Evolutionary conservation across 768 basidiomycete species (phyloP).

Genomic region (Leccinum sublutescens): DNA sequence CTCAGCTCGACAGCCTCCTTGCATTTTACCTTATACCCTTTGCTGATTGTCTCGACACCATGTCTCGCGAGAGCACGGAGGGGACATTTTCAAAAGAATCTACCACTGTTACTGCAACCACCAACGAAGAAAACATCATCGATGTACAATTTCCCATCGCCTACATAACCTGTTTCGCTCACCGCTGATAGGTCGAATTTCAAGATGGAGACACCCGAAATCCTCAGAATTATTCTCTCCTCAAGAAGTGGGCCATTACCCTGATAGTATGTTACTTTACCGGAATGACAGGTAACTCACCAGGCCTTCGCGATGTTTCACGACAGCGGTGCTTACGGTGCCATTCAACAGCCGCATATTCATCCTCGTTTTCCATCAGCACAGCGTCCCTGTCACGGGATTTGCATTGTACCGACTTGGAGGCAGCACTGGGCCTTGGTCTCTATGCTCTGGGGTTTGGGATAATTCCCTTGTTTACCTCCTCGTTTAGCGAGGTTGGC

Average conservation of each 20-base stretch:
- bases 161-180: not conserved
- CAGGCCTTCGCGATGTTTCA: not conserved
- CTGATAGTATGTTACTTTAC: constrained; percentile 27
- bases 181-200: constrained; percentile 37
- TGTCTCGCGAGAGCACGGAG: constrained; percentile 12
- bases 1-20: not conserved
- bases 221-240: constrained; percentile 35
- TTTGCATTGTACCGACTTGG: constrained; percentile 42
- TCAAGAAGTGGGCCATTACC: constrained; percentile 43
- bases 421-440: constrained; percentile 47
- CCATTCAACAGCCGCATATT: constrained; percentile 39
- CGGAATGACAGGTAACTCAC: constrained; percentile 19
- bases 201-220: constrained; percentile 38
- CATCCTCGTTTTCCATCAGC: constrained; percentile 54
- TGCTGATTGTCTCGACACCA: not conserved
- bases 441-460: constrained; percentile 62
- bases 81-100: not conserved
- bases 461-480: constrained; percentile 56
- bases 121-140: constrained; percentile 6
- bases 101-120: not conserved
- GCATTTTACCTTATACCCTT: not conserved
- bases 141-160: constrained; percentile 6
- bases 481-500: constrained; percentile 59
- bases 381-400: constrained; percentile 50
- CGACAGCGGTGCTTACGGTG: not conserved